Evolutionary conservation across 768 basidiomycete species (phyloP), one percentile per base, ranked within the genome.

Genomic region (Boletus fagicola): DNA sequence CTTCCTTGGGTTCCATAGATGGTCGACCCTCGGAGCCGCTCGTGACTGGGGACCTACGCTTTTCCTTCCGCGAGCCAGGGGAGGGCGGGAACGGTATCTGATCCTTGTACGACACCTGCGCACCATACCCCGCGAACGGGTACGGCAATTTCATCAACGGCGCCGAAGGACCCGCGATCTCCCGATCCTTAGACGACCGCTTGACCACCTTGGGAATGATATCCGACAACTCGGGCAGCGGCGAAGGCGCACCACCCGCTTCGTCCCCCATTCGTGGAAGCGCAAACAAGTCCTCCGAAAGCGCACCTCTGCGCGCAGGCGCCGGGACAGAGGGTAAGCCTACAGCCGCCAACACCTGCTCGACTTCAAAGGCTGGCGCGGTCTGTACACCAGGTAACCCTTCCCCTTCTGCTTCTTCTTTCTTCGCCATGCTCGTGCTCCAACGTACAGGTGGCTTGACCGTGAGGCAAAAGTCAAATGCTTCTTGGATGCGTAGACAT

Each of bases 61-160:
- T 76, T 54, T 76, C 75, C 51, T 75, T 78, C 6, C 74, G 74
- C 6, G 76, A 77, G 24, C 72, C 61, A 20, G 82, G 82, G 1
- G 84, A 83, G 9, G 84, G 85, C n/a, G 88, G 90, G 80, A 91
- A 92, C 0, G 89, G 88, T 20, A 92, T 82, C 59, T 87, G 75
- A 47, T 79, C 86, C 61, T 80, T 78, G 18, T 83, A 84, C 11
- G 84, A 85, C 52, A 79, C 76, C 58, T 85, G 85, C 0, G 84
- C 82, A 46, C 81, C 81, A 54, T 79, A 81, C 10, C 76, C 81
- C 1, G 81, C 72, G 68, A 92, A 92, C 0, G 90, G 88, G 75
- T 92, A 92, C 6, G 87, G 86, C 33, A 86, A 62, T 58, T 74
- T 72, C 73, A 78, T 75, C 53, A 84, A 67, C 33, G 86, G 79